Base-by-base conservation (phyloP, 2,329 filamentous ascomycete genomes). In the Fusarium redolens region DNA sequence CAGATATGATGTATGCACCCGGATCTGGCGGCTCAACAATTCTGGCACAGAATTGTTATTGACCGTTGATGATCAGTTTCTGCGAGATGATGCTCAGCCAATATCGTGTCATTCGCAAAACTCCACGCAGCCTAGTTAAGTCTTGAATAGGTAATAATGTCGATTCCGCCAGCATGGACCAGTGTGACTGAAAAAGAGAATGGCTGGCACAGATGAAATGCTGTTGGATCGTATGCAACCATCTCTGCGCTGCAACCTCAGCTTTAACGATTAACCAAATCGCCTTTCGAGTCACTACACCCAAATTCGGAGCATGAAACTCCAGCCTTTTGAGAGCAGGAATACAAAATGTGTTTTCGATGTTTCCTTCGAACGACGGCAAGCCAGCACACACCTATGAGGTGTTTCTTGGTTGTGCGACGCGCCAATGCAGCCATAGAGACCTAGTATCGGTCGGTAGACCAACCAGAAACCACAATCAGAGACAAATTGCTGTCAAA, bases 21-120 rank as follows among this genome's bases (percentile, higher is more conserved):
- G 75, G 75, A 77, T 75, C 75, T 73, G 54, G 72, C 75, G 75
- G 75, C 75, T 72, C 73, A 67, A 68, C 62, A 62, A 43, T 61
- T 52, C 40, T 59, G 43, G 38, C 33, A 55, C 30, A 28, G 55
- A 33, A 50, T 51, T 35, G n/a, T 20, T 51, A 54, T 28, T 61
- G 48, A 55, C 54, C 47, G 50, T 61, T 31, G n/a, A 57, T 30
- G 25, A 62, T 52, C 55, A 61, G 50, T 41, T 60, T 25, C 55
- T 13, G 41, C 38, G 54, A 43, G n/a, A 59, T 44, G 65, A 65
- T 52, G 37, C 41, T 60, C 35, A 40, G 31, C 48, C 35, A 59
- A 18, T 31, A 54, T 66, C 40, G n/a, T 51, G 40, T 54, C 22
- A 40, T 56, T 25, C 38, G 33, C 57, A 56, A 61, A 74, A 56